Base-by-base conservation (phyloP, 345 rosid species). In the Physaria fendleri region DNA sequence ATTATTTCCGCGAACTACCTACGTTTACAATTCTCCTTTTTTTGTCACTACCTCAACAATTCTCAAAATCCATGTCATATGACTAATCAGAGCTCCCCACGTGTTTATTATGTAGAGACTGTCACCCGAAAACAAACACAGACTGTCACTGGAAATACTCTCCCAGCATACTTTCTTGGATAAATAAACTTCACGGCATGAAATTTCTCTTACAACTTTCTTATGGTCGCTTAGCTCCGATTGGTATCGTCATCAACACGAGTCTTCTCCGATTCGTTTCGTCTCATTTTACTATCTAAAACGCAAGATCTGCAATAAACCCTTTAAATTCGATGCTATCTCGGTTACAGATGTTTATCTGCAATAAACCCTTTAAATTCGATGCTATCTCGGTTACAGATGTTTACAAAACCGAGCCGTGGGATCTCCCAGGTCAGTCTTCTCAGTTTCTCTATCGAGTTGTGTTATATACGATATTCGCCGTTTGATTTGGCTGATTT, bases 371-470 rank as follows among this genome's bases (percentile, higher is more conserved):
- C 34, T 77, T 82, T 30, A 81, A 85, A 11, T 73, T 84, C 23
- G 87, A 92, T 59, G 75, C 90, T 11, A 88, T 92, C 54, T 81
- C 91, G 39, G 93, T 80, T 39, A 45, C 78, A 17, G 91, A 92
- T 64, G 62, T 92, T 29, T 92, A 92, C 74, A 88, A 78, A 62
- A 66, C 81, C 51, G 97, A 88, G 75, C 98, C 97, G 0, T 92
- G 98, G 98, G 98, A 93, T 68, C 97, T 93, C 5, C 99, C 99
- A 8, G 83, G 94, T 88, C 39, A 48, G 41, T n/a, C 24, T 22
- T 22, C 24, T 22, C 24, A 2, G 2, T 22, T 4, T 22, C 24
- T 25, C 6, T 27, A 13, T 49, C 27, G 16, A 21, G 13, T 29
- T 68, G 18, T 41, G 11, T 23, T 8, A 20, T 8, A 17, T 9